A percentile compares a stretch with the other conserved stretches of the same genome.
phyloP scores from a whole-genome alignment of 805 yeast species.

The Zygosaccharomyces pseudorouxii region DNA sequence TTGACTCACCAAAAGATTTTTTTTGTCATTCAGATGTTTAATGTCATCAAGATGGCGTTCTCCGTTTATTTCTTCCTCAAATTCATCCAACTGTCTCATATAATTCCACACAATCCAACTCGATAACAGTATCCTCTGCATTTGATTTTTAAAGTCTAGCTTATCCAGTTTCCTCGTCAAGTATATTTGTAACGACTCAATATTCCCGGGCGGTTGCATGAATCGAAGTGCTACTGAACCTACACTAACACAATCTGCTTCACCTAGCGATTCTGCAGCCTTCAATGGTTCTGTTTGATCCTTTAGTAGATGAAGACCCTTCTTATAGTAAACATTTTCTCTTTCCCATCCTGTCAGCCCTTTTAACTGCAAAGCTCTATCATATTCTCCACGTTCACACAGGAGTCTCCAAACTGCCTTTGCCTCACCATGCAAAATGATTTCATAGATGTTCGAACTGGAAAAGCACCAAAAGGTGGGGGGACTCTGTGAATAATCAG shows the following conservation, averaged over 20 bases:
- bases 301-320: slow-evolving; percentile 49
- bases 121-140: slow-evolving; percentile 32
- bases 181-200: slow-evolving; percentile 45
- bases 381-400: slow-evolving; percentile 50
- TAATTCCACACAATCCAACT: slow-evolving; percentile 38
- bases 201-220: slow-evolving; percentile 39
- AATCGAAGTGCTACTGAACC: slow-evolving; percentile 62
- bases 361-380: slow-evolving; percentile 54
- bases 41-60: slow-evolving; percentile 25
- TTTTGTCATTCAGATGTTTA: slow-evolving; percentile 22
- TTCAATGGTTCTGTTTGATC: slow-evolving; percentile 29
- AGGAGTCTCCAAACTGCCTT: slow-evolving; percentile 69
- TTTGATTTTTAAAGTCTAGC: slow-evolving; percentile 28
- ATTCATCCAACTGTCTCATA: slow-evolving; percentile 33
- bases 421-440: slow-evolving; percentile 64
- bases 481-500: slow-evolving; percentile 44
- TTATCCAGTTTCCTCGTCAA: slow-evolving; percentile 40
- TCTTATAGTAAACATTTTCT: slow-evolving; percentile 47
- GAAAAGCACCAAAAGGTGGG: slow-evolving; percentile 74
- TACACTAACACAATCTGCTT: slow-evolving; percentile 54
- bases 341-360: slow-evolving; percentile 36
- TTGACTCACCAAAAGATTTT: slow-evolving; percentile 28
- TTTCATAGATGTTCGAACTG: slow-evolving; percentile 56
- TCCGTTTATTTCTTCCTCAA: slow-evolving; percentile 33
- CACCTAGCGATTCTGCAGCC: slow-evolving; percentile 59